These are phyloP conservation scores for Mayamaea pseudoterrestris DNA, from an alignment of 108 stramenopile species.

Conservation along the genomic window DNA sequence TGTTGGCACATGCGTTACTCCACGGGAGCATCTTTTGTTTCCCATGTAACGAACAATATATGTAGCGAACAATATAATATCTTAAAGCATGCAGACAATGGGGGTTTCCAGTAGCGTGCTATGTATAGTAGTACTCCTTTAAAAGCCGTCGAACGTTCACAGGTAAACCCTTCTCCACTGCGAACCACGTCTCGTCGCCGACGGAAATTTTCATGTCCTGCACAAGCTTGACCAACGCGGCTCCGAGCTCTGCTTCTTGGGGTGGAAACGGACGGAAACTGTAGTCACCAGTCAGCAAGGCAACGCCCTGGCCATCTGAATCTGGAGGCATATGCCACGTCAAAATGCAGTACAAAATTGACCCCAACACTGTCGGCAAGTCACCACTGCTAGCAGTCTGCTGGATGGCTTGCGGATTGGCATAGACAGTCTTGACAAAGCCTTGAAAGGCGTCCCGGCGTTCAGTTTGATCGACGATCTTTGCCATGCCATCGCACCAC, in stretches of 20 bases:
- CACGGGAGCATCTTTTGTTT: no score
- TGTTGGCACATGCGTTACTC: no score
- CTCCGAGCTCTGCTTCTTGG: conserved; percentile 35
- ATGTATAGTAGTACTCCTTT: conserved; percentile 32
- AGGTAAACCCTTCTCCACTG: conserved; percentile 43
- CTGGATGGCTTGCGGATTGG: conserved; percentile 67
- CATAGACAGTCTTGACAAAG: conserved; percentile 43
- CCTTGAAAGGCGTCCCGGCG: conserved; percentile 70
- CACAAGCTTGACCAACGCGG: conserved; percentile 35
- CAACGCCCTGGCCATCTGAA: background rate
- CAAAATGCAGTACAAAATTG: conserved; percentile 58
- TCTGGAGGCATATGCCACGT: conserved; percentile 62
- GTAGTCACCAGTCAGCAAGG: conserved; percentile 26
- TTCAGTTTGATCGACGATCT: conserved; percentile 48
- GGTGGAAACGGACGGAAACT: conserved; percentile 50
- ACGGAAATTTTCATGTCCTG: conserved; percentile 48
- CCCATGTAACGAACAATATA: no score
- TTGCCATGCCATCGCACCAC: conserved; percentile 73
- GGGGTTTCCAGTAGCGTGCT: no score
- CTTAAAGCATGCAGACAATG: no score
- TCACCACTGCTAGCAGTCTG: conserved; percentile 12
- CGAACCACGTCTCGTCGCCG: conserved; percentile 42
- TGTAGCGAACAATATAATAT: no score
- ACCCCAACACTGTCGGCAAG: conserved; percentile 30
- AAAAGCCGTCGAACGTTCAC: conserved; percentile 56